Base-by-base conservation (phyloP, 164 flowering plant genomes). In the Aristolochia fimbriata region DNA sequence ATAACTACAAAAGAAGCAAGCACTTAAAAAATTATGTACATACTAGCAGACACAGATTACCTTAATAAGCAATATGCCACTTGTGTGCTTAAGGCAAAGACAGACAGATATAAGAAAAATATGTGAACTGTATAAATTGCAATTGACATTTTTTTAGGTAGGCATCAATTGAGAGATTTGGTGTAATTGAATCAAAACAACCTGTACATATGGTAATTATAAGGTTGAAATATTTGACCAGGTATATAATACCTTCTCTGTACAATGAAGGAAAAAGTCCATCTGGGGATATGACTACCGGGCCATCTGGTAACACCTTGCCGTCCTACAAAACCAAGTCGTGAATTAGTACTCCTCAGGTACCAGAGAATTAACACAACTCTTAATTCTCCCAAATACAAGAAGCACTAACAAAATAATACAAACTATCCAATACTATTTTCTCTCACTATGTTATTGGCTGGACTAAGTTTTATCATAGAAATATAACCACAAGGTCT, bases 201-300 rank as follows among this genome's bases (percentile, higher is more conserved):
- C 12, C 43, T 3, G 8, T 1, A 37, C 9, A 7, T 7, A 10
- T 37, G 43, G 10, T 10, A 1, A 7, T 37, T 37, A 3, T 52
- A 16, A 21, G 14, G 19, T 37, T 43, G 15, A 62, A 50, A 9
- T 25, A 15, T 6, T 13, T 3, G n/a, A 56, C 1, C 24, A 62
- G 31, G 56, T 16, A 22, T 49, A 52, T 24, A 15, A 51, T 58
- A 88, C 99, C 99, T 83, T 94, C 97, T 52, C 97, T 87, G 67
- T 49, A 90, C 45, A 94, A 62, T 57, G 99, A 94, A 55, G 99
- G 99, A 74, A 94, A 88, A 62, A 94, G 83, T 37, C 99, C 99
- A 83, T 94, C 96, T n/a, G 99, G 99, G 3, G 99, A 94, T 61
- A 91, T 94, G 57, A 94, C 86, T 47, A 94, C 89, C 13, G 99